Evolutionary conservation across 352 stramenopile genomes (phyloP), one percentile per base, ranked within the genome.

Genomic region (Phytophthora tentaculata): DNA sequence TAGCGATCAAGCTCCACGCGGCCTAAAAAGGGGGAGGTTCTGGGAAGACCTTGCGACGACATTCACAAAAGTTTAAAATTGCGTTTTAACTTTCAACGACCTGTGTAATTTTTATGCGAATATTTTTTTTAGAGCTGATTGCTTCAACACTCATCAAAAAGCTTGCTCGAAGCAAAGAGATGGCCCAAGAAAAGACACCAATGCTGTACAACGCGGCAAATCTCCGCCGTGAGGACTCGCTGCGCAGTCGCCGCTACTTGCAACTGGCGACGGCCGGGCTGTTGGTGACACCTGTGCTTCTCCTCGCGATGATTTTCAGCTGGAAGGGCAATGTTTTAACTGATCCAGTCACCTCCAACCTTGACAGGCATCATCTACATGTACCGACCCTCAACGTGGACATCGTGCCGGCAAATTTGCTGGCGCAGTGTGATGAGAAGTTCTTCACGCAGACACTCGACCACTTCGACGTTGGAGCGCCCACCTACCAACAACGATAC

Each of bases 401-500:
- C 32, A 71, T 66, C 32, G 70, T 68, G 26, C 77, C 59, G 37
- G 24, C 32, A 13, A 77, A 94, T 35, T 52, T 92, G 48, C 63
- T 87, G 17, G 55, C 59, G 5, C 64, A 92, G 24, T 94, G 86
- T 64, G 72, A 92, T 37, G 84, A 94, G 67, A 79, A 74, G 19
- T 92, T 81, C 66, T 87, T 92, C 56, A 83, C 76, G 29, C 86
- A 94, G 77, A 79, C 76, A 56, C 81, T 94, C 55, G 86, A 92
- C 68, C 84, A 94, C 73, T 94, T 93, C 64, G 71, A 84, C 50
- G 69, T 79, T 32, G 70, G 73, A 10, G 80, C 73, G 16, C 71
- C 75, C 20, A 94, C 73, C 12, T 97, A 91, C 73, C 63, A 89
- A 66, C 81, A 97, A 68, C 86, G 92, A 53, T 97, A 96, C 74